These are phyloP conservation scores for Cryptosporidium sp. DNA, from an alignment of 169 alveolate species.

Conservation along the genomic window DNA sequence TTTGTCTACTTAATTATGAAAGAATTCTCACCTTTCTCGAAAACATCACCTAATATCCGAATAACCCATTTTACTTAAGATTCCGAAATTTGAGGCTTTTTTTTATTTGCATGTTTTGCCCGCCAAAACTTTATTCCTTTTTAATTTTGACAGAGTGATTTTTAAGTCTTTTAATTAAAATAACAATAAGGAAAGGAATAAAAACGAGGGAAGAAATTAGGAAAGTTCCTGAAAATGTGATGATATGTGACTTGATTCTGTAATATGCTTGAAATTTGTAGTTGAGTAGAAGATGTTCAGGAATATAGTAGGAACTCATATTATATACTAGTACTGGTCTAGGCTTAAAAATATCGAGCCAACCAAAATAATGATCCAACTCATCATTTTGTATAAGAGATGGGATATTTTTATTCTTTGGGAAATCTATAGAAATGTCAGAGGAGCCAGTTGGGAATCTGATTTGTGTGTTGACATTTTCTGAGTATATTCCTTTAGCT, in stretches of 20 bases:
- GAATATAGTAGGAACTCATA: constrained; percentile 36
- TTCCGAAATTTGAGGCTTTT: neutral
- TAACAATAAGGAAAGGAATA: constrained; percentile 37
- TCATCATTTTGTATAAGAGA: neutral
- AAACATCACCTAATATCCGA: neutral
- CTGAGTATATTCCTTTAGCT: constrained; percentile 60
- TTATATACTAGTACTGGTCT: constrained; percentile 57
- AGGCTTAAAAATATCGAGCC: constrained; percentile 68
- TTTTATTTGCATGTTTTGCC: neutral
- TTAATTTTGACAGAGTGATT: neutral
- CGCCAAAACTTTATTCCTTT: constrained; percentile 17
- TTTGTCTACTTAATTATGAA: neutral
- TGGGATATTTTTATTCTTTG: constrained; percentile 34
- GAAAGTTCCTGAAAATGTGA: constrained; percentile 25
- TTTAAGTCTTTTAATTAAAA: constrained; percentile 6
- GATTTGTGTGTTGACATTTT: constrained; percentile 58
- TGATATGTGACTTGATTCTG: constrained; percentile 24
- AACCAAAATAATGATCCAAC: constrained; percentile 41
- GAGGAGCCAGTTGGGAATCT: constrained; percentile 60
- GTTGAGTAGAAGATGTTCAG: constrained; percentile 39
- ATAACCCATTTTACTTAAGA: constrained; percentile 2
- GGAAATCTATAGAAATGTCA: constrained; percentile 24
- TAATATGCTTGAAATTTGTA: constrained; percentile 46
- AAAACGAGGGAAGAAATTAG: constrained; percentile 32
- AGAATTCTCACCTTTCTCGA: neutral